Evolutionary conservation across 768 basidiomycete species (phyloP).

Genomic region (Podaxis pistillaris): DNA sequence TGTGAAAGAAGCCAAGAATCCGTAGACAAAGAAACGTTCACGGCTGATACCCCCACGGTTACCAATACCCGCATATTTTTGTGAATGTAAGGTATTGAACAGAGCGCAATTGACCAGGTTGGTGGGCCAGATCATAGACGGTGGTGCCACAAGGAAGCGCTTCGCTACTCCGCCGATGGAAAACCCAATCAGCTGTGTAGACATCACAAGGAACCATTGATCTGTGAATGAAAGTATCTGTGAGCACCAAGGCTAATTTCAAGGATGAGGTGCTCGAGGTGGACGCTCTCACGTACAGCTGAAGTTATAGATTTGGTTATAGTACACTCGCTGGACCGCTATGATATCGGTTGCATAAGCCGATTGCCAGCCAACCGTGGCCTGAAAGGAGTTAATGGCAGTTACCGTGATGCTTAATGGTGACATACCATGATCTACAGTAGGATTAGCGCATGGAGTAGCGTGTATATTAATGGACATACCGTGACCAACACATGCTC

Average conservation of each 20-base stretch:
- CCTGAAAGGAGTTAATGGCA: constrained; percentile 26
- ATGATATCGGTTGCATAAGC: constrained; percentile 75
- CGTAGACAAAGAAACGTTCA: constrained; percentile 68
- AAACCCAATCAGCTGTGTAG: constrained; percentile 70
- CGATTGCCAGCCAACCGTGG: constrained; percentile 53
- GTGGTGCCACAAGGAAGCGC: constrained; percentile 72
- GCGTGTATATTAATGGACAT: constrained; percentile 18
- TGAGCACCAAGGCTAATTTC: constrained; percentile 8
- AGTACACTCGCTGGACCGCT: constrained; percentile 67
- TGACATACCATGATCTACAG: constrained; percentile 35
- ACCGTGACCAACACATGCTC: constrained; percentile 67
- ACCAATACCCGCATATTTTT: constrained; percentile 62
- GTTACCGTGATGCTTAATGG: constrained; percentile 13
- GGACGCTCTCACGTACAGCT: constrained; percentile 37
- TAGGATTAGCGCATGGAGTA: not conserved
- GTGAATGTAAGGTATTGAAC: constrained; percentile 77
- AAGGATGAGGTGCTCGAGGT: not conserved
- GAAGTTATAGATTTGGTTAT: constrained; percentile 59
- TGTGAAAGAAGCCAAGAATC: constrained; percentile 49
- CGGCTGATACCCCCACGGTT: constrained; percentile 60
- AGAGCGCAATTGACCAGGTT: constrained; percentile 69
- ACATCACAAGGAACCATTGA: constrained; percentile 73
- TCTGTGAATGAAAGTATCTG: constrained; percentile 30
- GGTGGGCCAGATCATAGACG: constrained; percentile 64
- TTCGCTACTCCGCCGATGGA: constrained; percentile 72